Conservation (phyloP, 805 yeast genomes). For the Saccharomycopsis microspora region DNA sequence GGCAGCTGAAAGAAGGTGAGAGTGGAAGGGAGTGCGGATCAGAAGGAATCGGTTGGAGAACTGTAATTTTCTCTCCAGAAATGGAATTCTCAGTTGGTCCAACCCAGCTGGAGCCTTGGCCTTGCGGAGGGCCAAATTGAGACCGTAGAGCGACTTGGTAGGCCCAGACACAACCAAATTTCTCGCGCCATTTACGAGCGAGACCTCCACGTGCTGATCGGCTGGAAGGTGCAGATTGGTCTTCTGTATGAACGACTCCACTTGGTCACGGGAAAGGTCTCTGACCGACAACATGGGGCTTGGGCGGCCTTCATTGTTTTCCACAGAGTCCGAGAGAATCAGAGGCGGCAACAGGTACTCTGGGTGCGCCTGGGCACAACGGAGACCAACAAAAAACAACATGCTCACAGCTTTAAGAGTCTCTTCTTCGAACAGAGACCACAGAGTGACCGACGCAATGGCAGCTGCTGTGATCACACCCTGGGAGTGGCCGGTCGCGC, state of each 20-base stretch:
- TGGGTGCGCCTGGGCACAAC: conserved; percentile 86
- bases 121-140: conserved; percentile 83
- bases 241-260: conserved; percentile 64
- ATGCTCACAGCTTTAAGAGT: conserved; percentile 72
- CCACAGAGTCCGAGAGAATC: conserved; percentile 82
- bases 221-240: conserved; percentile 90
- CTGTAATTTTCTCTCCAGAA: conserved; percentile 85
- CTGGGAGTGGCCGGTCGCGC: conserved; percentile 85
- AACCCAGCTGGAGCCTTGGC: conserved; percentile 90
- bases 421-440: conserved; percentile 71
- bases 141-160: conserved; percentile 94
- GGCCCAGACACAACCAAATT: conserved; percentile 95
- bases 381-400: conserved; percentile 86
- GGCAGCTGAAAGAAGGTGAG: conserved; percentile 70
- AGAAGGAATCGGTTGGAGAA: conserved; percentile 92
- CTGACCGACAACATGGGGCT: conserved; percentile 95
- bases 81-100: conserved; percentile 92
- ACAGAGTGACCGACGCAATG: conserved; percentile 41
- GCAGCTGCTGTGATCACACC: conserved; percentile 91
- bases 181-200: conserved; percentile 91
- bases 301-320: conserved; percentile 92
- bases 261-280: conserved; percentile 73
- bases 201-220: conserved; percentile 82
- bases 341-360: conserved; percentile 91
- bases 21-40: conserved; percentile 94